Percentiles rank a stretch among this genome's conserved stretches.
Evolutionary conservation across 2,329 filamentous ascomycete species (phyloP).

Genomic region (Elsinoe arachidis): DNA sequence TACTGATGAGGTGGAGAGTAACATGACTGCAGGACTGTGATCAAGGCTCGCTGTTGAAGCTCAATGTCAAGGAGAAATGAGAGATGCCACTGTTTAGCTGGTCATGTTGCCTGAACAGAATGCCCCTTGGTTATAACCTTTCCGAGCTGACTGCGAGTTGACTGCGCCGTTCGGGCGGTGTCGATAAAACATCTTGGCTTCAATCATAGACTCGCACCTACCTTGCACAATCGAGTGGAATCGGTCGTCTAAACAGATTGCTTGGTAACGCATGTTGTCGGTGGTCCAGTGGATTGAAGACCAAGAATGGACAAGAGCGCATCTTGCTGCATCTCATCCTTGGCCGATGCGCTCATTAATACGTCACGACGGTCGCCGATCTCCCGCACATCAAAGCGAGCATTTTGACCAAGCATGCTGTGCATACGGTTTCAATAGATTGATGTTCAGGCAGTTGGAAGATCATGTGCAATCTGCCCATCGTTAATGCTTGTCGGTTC

Average conservation of each 20-base stretch:
- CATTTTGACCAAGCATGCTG: background rate
- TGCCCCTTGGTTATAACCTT: background rate
- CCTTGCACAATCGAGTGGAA: conserved; percentile 1
- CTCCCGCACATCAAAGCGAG: conserved; percentile 4
- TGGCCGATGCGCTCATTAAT: conserved; percentile 10
- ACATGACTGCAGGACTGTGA: background rate
- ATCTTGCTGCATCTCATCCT: background rate
- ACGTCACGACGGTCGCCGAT: conserved; percentile 10
- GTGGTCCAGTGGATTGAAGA: background rate
- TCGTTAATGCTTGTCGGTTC: conserved; percentile 2
- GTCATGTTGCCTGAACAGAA: background rate
- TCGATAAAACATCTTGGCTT: conserved; percentile 2
- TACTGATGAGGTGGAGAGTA: background rate
- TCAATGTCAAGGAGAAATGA: background rate
- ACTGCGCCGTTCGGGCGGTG: conserved; percentile 11
- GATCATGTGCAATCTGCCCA: background rate
- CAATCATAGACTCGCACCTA: conserved; percentile 5
- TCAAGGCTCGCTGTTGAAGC: background rate
- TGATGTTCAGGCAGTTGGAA: background rate
- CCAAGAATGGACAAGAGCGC: background rate
- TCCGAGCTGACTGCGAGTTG: background rate
- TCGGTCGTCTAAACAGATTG: background rate
- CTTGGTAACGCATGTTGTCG: conserved; percentile 7
- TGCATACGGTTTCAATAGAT: conserved; percentile 7
- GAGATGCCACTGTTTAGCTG: background rate